Conservation (phyloP, 176 grass and related monocot species). For the Triticum turgidum region DNA sequence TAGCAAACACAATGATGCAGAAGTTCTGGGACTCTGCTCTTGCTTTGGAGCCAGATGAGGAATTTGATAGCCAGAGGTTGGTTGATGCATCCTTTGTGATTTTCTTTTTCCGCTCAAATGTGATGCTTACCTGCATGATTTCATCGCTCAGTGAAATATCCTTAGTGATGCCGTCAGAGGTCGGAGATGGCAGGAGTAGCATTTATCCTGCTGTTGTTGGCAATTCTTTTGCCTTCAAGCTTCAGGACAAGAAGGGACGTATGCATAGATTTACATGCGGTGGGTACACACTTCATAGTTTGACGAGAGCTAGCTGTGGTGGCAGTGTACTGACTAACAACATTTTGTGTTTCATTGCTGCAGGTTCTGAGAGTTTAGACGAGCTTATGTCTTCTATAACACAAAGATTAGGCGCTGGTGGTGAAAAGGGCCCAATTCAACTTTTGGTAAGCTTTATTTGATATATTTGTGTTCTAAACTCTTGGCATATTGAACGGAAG, state of each 20-base stretch:
- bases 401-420: constrained; percentile 52
- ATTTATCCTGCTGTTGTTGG: constrained; percentile 63
- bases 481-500: background rate
- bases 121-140: constrained; percentile 22
- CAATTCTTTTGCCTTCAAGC: constrained; percentile 81
- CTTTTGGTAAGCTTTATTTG: constrained; percentile 67
- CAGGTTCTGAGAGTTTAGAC: constrained; percentile 68
- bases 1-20: constrained; percentile 81
- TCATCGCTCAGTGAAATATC: constrained; percentile 64
- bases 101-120: background rate
- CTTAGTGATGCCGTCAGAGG: constrained; percentile 67
- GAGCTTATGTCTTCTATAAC: constrained; percentile 61
- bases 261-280: constrained; percentile 91
- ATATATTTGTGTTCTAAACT: background rate
- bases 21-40: constrained; percentile 97
- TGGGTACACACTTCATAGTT: constrained; percentile 45
- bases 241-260: constrained; percentile 72
- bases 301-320: background rate
- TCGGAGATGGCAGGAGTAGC: constrained; percentile 48
- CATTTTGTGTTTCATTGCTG: background rate
- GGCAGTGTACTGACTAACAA: constrained; percentile 20
- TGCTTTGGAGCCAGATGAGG: constrained; percentile 71
- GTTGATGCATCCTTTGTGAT: constrained; percentile 6
- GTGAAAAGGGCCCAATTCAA: constrained; percentile 51
- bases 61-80: constrained; percentile 81